Percentiles rank a stretch among this genome's conserved stretches.
These are phyloP conservation scores for Hypsizygus marmoreus DNA, from an alignment of 768 basidiomycete genomes.

Conservation along the genomic window DNA sequence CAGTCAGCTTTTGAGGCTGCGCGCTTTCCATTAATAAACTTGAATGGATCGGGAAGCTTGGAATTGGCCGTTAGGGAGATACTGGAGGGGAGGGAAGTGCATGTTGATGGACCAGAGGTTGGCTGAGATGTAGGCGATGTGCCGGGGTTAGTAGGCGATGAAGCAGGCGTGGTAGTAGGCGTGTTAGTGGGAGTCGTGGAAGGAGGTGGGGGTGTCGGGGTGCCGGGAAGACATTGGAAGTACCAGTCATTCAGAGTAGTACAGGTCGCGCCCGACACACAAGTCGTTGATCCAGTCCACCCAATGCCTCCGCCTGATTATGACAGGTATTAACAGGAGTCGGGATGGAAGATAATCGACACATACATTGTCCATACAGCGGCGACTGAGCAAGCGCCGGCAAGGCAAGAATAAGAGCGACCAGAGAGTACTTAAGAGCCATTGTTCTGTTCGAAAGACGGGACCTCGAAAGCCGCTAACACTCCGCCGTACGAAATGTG, in stretches of 20 bases:
- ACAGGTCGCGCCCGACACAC: constrained; percentile 35
- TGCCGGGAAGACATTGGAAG: constrained; percentile 36
- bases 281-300: constrained; percentile 37
- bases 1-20: constrained; percentile 49
- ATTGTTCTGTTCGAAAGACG: constrained; percentile 12
- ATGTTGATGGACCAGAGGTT: constrained; percentile 18
- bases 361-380: constrained; percentile 32
- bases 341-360: no score
- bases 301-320: constrained; percentile 36
- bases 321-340: neutral
- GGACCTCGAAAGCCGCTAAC: neutral
- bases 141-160: constrained; percentile 12
- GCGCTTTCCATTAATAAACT: constrained; percentile 44
- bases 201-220: constrained; percentile 18
- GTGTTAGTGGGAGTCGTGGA: constrained; percentile 17
- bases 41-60: constrained; percentile 57
- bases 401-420: constrained; percentile 26
- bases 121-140: no score
- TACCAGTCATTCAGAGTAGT: constrained; percentile 32
- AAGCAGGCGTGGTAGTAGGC: constrained; percentile 17
- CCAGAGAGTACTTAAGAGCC: constrained; percentile 23
- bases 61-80: constrained; percentile 36
- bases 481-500: neutral
- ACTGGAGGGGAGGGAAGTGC: constrained; percentile 31
- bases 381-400: constrained; percentile 30